Evolutionary conservation across 768 basidiomycete genomes (phyloP).

Genomic region (Sporobolomyces pararoseus): DNA sequence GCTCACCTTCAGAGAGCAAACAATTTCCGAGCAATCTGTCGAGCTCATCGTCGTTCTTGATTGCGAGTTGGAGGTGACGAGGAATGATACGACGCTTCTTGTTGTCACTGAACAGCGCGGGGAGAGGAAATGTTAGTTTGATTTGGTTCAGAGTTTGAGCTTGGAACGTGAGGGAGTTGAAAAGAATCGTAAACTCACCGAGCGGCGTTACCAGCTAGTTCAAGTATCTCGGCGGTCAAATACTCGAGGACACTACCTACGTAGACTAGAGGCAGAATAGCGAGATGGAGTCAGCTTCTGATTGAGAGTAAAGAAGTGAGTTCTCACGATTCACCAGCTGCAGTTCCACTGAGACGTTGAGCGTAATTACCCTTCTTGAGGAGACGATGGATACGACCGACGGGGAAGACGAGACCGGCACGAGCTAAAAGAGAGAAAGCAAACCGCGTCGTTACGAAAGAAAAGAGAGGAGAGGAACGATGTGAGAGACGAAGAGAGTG

Average conservation of each 20-base stretch:
- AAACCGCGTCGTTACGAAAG: no score
- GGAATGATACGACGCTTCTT: slow-evolving; percentile 78
- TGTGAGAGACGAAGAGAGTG: no score
- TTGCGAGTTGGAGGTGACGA: slow-evolving; percentile 68
- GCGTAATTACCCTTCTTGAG: slow-evolving; percentile 80
- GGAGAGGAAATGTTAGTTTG: neutral
- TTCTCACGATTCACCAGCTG: slow-evolving; percentile 59
- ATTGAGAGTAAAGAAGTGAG: no score
- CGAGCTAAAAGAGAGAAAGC: neutral
- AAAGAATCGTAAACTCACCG: slow-evolving; percentile 45
- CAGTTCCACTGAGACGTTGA: slow-evolving; percentile 82
- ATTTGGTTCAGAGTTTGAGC: neutral
- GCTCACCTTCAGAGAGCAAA: slow-evolving; percentile 55
- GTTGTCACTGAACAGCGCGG: slow-evolving; percentile 63
- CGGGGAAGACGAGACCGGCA: slow-evolving; percentile 68
- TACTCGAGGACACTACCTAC: slow-evolving; percentile 81
- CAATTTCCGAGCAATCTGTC: slow-evolving; percentile 59
- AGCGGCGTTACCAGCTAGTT: slow-evolving; percentile 69
- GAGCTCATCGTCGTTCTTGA: slow-evolving; percentile 91
- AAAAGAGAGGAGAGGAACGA: neutral
- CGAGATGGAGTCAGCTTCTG: no score
- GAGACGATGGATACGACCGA: slow-evolving; percentile 92
- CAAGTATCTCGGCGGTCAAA: slow-evolving; percentile 76
- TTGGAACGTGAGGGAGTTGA: neutral
- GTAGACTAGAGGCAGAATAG: slow-evolving; percentile 56